Evolutionary conservation across 371 early-diverging fungal genomes (phyloP).

Genomic region (Mortierella sp.): DNA sequence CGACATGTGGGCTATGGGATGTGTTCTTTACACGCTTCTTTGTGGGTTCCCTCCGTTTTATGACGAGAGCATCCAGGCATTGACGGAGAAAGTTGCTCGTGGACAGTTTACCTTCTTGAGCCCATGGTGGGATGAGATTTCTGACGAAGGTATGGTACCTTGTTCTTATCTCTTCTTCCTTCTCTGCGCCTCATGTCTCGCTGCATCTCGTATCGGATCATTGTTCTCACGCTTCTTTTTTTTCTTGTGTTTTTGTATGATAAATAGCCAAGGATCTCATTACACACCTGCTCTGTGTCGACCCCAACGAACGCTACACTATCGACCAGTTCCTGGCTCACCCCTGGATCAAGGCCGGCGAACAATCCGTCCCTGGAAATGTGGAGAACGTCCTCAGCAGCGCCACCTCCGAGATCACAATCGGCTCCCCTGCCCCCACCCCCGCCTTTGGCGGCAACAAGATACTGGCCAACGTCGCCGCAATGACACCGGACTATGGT

Average conservation of each 20-base stretch:
- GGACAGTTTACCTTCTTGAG: constrained; percentile 82
- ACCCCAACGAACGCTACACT: constrained; percentile 87
- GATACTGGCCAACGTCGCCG: constrained; percentile 20
- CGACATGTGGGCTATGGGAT: constrained; percentile 96
- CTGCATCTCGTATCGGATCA: constrained; percentile 14
- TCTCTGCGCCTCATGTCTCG: constrained; percentile 56
- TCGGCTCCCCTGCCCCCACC: constrained; percentile 22
- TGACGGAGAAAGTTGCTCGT: constrained; percentile 83
- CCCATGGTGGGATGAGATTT: constrained; percentile 94
- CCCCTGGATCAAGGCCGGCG: constrained; percentile 80
- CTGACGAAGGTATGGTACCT: constrained; percentile 66
- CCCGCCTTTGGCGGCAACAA: constrained; percentile 38
- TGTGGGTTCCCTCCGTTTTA: constrained; percentile 95
- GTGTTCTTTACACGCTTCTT: constrained; percentile 90
- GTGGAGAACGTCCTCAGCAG: constrained; percentile 37
- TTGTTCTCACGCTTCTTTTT: neutral
- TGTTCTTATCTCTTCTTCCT: neutral
- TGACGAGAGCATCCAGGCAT: constrained; percentile 81
- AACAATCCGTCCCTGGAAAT: constrained; percentile 18
- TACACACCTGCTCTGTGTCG: constrained; percentile 83
- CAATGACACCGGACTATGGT: constrained; percentile 37
- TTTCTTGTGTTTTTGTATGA: constrained; percentile 62
- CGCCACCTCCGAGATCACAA: constrained; percentile 51
- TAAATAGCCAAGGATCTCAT: constrained; percentile 82
- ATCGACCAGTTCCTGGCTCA: constrained; percentile 87